Conservation (phyloP, 768 basidiomycete genomes). For the Auriscalpium orientale region DNA sequence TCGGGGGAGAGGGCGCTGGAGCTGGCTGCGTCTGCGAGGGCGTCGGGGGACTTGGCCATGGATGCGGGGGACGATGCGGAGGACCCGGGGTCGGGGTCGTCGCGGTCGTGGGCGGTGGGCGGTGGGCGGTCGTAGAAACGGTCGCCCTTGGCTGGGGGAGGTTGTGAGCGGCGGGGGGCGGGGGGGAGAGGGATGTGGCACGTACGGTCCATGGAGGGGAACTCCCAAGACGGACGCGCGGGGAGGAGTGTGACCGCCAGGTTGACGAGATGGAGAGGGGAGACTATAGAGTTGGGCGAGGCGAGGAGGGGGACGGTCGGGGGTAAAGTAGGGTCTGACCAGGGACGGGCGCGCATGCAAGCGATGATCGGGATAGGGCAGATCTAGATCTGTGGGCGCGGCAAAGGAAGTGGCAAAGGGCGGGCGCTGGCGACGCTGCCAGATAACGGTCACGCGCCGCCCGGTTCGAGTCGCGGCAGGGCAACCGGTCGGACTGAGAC, state of each 20-base stretch:
- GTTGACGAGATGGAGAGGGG: conserved; percentile 4
- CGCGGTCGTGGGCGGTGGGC: background rate
- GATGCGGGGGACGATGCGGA: conserved; percentile 11
- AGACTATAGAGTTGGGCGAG: conserved; percentile 6
- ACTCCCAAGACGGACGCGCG: conserved; percentile 12
- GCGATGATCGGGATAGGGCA: conserved; percentile 11
- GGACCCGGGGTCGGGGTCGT: no score
- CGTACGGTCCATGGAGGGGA: conserved; percentile 16
- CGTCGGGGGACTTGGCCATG: conserved; percentile 12
- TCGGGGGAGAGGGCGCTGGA: conserved; percentile 4
- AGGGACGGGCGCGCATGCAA: conserved; percentile 5
- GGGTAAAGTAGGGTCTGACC: background rate
- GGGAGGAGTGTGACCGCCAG: conserved; percentile 16
- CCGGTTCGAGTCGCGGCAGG: no score
- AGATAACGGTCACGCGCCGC: no score
- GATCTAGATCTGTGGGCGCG: background rate
- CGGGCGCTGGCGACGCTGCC: background rate
- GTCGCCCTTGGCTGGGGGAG: background rate
- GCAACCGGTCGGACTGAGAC: no score
- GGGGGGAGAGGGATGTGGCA: background rate
- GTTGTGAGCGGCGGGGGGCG: background rate
- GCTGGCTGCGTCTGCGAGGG: no score
- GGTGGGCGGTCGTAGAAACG: background rate
- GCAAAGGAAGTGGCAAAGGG: background rate
- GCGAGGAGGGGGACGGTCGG: conserved; percentile 3